Base-by-base conservation (phyloP, 306 rosid genomes). In the Cucurbita argyrosperma region DNA sequence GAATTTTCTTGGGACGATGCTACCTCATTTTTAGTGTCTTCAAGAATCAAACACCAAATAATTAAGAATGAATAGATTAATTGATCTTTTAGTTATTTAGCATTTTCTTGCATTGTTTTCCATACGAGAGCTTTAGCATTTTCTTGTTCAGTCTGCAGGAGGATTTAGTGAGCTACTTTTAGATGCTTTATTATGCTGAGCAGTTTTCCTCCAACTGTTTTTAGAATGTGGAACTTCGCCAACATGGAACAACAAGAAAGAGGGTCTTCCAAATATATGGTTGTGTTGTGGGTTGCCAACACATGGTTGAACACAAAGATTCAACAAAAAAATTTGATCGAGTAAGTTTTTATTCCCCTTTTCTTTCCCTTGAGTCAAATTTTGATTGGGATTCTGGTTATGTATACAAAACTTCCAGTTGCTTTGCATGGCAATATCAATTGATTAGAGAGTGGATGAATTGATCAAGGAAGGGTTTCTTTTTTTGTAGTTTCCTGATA, bases 211-310 rank as follows among this genome's bases (percentile, higher is more conserved):
- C 72, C 39, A 30, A 56, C 76, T 67, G 84, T 81, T 59, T 50
- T 73, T 83, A 89, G 96, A 87, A 74, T 39, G 85, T 80, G 23
- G 85, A 83, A 85, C 58, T 9, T 71, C 42, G 70, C 76, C 88
- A 82, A 77, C 39, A 88, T 54, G 76, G 37, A 19, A 77, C 77
- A 79, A 55, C 77, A 74, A 86, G 88, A 76, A 91, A 86, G 84
- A 89, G 97, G 87, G 85, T 78, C 81, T 89, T 86, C 83, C 96
- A 91, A 83, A 86, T 94, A 79, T 89, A 86, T 82, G 98, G 97
- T 46, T 89, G 96, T 84, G 82, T 89, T 73, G 97, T 85, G 84
- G 91, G 85, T 68, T 82, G 86, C 62, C 76, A 80, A 84, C 85
- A 89, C 82, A 90, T 94, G 97, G 96, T 87, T 79, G 84, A 85